Percentiles rank a stretch among this genome's conserved stretches.
phyloP scores from a whole-genome alignment of 495 filamentous ascomycete species.

The Penicillium desertorum region DNA sequence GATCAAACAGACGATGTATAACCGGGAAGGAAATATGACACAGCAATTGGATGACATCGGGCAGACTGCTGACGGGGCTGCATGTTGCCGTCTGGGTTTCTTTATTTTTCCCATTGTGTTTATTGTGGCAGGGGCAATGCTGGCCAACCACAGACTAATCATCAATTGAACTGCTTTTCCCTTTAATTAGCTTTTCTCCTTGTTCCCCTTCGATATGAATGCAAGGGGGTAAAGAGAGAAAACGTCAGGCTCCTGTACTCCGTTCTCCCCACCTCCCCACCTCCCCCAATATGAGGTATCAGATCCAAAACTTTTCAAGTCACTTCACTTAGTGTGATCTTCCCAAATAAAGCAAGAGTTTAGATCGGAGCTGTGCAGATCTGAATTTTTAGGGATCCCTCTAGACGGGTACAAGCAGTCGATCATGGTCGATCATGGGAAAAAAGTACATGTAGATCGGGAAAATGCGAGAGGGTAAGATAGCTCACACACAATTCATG shows the following conservation, averaged over 20 bases:
- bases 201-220: slow-evolving; percentile 1
- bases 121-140: slow-evolving; percentile 4
- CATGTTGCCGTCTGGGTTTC: not conserved
- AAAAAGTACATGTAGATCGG: slow-evolving; percentile 4
- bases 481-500: slow-evolving; percentile 1
- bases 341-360: slow-evolving; percentile 6
- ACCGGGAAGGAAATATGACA: slow-evolving; percentile 27
- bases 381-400: slow-evolving; percentile 20
- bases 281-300: slow-evolving; percentile 28
- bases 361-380: slow-evolving; percentile 18
- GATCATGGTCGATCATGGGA: slow-evolving; percentile 13
- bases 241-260: slow-evolving; percentile 14
- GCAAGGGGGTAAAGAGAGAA: not conserved
- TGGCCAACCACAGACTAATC: not conserved
- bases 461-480: not conserved
- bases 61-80: not conserved
- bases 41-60: slow-evolving; percentile 8
- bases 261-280: not conserved
- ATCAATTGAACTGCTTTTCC: slow-evolving; percentile 1
- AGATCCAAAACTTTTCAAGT: not conserved
- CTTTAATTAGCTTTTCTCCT: not conserved
- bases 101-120: not conserved
- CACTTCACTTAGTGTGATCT: not conserved
- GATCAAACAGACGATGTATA: slow-evolving; percentile 11
- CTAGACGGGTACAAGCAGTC: slow-evolving; percentile 20